Base-by-base conservation (phyloP, 495 filamentous ascomycete species). In the Penicillium robsamsonii region DNA sequence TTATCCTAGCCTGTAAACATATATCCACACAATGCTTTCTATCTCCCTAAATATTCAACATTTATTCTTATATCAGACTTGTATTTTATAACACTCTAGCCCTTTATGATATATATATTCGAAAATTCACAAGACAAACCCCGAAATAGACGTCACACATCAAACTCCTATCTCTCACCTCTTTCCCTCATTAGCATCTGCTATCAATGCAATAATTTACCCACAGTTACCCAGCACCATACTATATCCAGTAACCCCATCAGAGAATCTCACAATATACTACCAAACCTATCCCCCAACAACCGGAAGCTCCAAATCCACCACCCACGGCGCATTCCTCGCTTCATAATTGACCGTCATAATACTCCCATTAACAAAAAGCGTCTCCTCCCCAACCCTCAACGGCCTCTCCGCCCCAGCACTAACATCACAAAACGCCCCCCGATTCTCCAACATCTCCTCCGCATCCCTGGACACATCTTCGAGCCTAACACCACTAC, bases 361-460 rank as follows among this genome's bases (percentile, higher is more conserved):
- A 27, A 90, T 80, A 54, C 82, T 80, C 3, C 87, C 89, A 75
- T 92, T 92, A 6, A 90, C 80, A 67, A 91, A 87, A 4, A 92
- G 55, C 7, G 89, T 91, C 58, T 88, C 78, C 54, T 76, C 57
- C 0, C 84, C 82, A 45, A 67, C 65, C 43, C 61, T 53, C 53
- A 87, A 56, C 13, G 73, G 70, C 43, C 40, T 62, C 4, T 40
- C 46, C 38, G 61, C 65, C 27, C 29, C 60, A 41, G 58, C 57
- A 31, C 64, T 76, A 30, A 82, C 58, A 72, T 82, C 71, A 46
- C 76, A 59, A 75, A 63, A 68, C 20, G 74, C 75, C 60, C 73
- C 65, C 60, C 72, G 58, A 45, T 79, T 55, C 45, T 70, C 55
- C 62, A 82, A 43, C 60, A 76, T 64, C 46, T 67, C 69, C 66